Evolutionary conservation across 441 rosid species (phyloP), one percentile per base, ranked within the genome.

Genomic region (Geranium incanum): DNA sequence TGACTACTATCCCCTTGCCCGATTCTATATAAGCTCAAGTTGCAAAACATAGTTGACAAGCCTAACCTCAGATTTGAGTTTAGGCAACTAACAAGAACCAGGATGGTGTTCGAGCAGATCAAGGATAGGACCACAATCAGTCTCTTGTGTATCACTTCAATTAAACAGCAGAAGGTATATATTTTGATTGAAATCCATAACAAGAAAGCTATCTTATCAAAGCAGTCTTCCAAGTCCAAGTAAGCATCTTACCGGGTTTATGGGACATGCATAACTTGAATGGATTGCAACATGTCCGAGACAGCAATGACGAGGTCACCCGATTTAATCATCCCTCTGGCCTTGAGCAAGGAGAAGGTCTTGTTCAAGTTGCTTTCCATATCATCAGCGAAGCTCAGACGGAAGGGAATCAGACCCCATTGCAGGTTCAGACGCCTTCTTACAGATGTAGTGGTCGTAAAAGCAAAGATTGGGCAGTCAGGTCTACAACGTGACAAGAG

Each of bases 361-460:
- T 85, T 95, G 77, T 89, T 92, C 38, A 95, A 84, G 85, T 92
- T 86, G 87, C 79, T 85, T 70, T 95, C 97, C 99, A 92, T 95
- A 73, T 95, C 98, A 45, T 92, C 96, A 0, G 95, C 73, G 84
- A 92, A 92, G 81, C 95, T 87, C 73, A 95, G 72, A 60, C 99
- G 94, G 88, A 95, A 95, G 1, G 99, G 99, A 73, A 95, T 95
- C 39, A 95, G 88, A 45, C 99, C 99, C 99, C 99, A 95, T 81
- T 91, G 98, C 21, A 95, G 83, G 80, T 95, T 92, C 81, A 95
- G 83, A 38, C 90, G 88, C 81, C 98, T 92, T 66, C 98, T 73
- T 66, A 92, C 86, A 0, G 98, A 88, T 38, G 93, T 80, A 0
- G 91, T 81, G 73, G 81, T 83, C 62, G 97, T 92, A 77, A 95